Conservation (phyloP, 345 rosid species). For the Geranium brycei region DNA sequence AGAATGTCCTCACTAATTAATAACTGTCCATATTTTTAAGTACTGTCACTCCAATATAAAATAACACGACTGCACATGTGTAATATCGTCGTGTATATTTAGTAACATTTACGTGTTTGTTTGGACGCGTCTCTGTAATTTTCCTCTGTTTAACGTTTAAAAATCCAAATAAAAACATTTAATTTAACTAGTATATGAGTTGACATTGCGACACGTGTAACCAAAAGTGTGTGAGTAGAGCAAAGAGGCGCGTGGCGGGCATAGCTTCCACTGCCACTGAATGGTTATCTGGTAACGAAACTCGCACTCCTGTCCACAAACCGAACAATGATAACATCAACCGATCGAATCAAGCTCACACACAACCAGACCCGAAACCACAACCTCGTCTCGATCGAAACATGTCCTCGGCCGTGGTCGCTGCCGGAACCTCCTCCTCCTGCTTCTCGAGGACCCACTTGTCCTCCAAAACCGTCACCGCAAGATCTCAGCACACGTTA, state of each 20-base stretch:
- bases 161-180: no score
- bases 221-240: no score
- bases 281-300: conserved; percentile 7
- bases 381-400: neutral
- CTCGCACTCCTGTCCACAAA: conserved; percentile 7
- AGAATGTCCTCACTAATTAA: no score
- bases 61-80: no score
- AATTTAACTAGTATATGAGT: no score
- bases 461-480: conserved; percentile 11
- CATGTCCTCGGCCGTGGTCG: conserved; percentile 26
- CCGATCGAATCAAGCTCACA: neutral
- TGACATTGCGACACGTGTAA: neutral
- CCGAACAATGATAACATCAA: neutral
- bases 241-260: neutral
- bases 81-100: no score
- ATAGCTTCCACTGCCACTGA: conserved; percentile 5
- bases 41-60: no score
- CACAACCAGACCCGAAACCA: neutral
- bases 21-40: no score
- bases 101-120: no score
- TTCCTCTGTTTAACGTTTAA: no score
- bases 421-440: conserved; percentile 27
- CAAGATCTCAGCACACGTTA: conserved; percentile 12
- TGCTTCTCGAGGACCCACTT: conserved; percentile 14
- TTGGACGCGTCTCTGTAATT: no score